Conservation (phyloP, 805 yeast genomes). For the Metschnikowia reukaufii region DNA sequence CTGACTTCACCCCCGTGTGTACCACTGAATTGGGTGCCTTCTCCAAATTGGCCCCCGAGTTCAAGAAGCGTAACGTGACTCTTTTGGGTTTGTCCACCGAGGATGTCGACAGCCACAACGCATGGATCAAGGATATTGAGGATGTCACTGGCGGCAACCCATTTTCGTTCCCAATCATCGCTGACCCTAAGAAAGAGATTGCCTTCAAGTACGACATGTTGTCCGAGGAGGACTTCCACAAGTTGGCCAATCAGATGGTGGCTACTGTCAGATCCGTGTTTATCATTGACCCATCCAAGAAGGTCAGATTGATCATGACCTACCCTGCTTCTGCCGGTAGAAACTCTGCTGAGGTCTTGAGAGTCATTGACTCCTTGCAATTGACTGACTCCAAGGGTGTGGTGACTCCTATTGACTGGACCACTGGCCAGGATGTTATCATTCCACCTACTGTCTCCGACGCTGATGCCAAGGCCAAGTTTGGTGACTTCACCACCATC, state of each 20-base stretch:
- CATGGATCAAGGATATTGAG: slow-evolving; percentile 72
- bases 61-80: slow-evolving; percentile 61
- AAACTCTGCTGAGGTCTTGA: slow-evolving; percentile 71
- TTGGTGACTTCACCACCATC: slow-evolving; percentile 60
- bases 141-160: slow-evolving; percentile 55
- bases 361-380: slow-evolving; percentile 71
- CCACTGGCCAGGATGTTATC: slow-evolving; percentile 70
- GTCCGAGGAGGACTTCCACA: slow-evolving; percentile 66
- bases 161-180: slow-evolving; percentile 65
- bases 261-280: slow-evolving; percentile 72
- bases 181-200: slow-evolving; percentile 61
- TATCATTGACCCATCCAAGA: slow-evolving; percentile 66
- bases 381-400: slow-evolving; percentile 59
- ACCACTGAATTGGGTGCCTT: slow-evolving; percentile 79
- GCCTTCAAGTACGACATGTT: slow-evolving; percentile 68
- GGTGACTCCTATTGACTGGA: slow-evolving; percentile 74
- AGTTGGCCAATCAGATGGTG: slow-evolving; percentile 62
- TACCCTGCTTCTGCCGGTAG: slow-evolving; percentile 77
- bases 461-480: slow-evolving; percentile 57
- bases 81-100: slow-evolving; percentile 70
- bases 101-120: slow-evolving; percentile 57
- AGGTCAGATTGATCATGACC: slow-evolving; percentile 59
- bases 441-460: slow-evolving; percentile 65
- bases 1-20: slow-evolving; percentile 77
- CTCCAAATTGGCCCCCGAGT: slow-evolving; percentile 69